These are phyloP conservation scores for Chalaropsis ovoidea DNA, from an alignment of 2,329 filamentous ascomycete genomes.

Conservation along the genomic window DNA sequence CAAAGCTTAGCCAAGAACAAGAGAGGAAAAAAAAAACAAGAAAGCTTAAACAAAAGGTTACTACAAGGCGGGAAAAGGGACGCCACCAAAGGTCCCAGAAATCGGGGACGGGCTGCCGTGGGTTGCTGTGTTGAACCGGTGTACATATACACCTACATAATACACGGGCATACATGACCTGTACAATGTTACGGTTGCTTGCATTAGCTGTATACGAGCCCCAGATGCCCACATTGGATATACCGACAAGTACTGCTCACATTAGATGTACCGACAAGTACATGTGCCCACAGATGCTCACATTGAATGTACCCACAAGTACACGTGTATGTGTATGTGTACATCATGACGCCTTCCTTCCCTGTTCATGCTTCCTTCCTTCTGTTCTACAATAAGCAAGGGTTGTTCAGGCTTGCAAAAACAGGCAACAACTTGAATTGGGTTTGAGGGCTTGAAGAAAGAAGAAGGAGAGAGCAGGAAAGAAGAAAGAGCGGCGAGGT, in stretches of 20 bases:
- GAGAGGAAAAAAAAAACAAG: neutral
- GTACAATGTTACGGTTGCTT: neutral
- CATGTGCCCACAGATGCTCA: no score
- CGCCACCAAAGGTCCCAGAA: neutral
- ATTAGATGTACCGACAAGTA: no score
- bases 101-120: neutral
- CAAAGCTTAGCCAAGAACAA: neutral
- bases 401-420: no score
- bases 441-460: neutral
- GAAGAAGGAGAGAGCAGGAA: neutral
- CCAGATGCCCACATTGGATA: no score
- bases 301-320: no score
- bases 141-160: neutral
- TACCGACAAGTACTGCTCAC: no score
- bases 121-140: neutral
- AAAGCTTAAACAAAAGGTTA: neutral
- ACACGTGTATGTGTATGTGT: no score
- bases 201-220: constrained; percentile 4
- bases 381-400: no score
- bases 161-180: neutral
- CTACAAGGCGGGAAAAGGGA: neutral
- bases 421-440: no score
- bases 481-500: neutral
- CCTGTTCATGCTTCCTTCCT: neutral
- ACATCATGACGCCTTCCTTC: neutral